A percentile compares a stretch with the other conserved stretches of the same genome.
These are phyloP conservation scores for Loxodes magnus DNA, from an alignment of 73 alveolate genomes.

Conservation along the genomic window DNA sequence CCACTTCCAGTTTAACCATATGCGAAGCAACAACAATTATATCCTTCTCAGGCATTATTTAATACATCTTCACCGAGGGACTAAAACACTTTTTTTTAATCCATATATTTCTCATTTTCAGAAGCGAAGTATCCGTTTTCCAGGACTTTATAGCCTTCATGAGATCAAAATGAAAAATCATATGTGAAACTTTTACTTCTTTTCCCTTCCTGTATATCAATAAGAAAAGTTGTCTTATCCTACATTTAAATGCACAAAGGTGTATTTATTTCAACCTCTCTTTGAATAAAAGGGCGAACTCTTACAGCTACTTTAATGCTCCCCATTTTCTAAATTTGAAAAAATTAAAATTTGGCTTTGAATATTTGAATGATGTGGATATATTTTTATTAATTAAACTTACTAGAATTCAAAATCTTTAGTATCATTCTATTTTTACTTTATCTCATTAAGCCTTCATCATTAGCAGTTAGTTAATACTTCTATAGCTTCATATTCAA, in stretches of 20 bases:
- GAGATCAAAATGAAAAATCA: conserved; percentile 74
- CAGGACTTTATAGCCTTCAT: conserved; percentile 42
- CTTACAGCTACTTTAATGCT: conserved; percentile 96
- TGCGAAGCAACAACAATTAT: conserved; percentile 94
- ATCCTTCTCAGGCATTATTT: conserved; percentile 93
- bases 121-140: conserved; percentile 24
- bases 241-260: conserved; percentile 61
- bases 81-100: conserved; percentile 67
- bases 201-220: conserved; percentile 8
- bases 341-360: no score
- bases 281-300: conserved; percentile 91
- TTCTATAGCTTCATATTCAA: no score
- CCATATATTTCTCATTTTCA: conserved; percentile 60
- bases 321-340: no score
- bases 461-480: no score
- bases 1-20: conserved; percentile 96
- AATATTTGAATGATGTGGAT: no score
- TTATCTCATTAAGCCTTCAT: no score
- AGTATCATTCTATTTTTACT: no score
- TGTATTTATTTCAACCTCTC: conserved; percentile 77
- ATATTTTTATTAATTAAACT: no score
- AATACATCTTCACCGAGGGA: conserved; percentile 50
- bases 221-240: conserved; percentile 49
- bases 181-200: conserved; percentile 38
- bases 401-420: no score